phyloP scores from a whole-genome alignment of 1,284 basidiomycete genomes.

The Ceratobasidium sp. region DNA sequence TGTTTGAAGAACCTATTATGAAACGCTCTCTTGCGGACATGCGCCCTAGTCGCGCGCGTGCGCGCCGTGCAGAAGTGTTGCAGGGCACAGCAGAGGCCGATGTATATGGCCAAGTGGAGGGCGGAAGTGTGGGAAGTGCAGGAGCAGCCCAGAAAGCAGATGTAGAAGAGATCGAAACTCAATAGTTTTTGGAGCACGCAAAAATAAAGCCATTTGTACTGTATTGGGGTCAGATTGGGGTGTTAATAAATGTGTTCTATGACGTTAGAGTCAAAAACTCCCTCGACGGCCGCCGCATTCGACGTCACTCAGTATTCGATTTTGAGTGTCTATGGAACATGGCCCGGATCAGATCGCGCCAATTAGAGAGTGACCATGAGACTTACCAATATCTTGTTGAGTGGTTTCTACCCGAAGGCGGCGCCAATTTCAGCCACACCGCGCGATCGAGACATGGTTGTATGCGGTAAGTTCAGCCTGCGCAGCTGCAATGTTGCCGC shows the following conservation, averaged over 20 bases:
- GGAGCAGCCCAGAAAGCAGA: background rate
- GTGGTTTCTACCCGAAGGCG: no score
- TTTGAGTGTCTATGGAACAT: no score
- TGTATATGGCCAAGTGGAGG: slow-evolving; percentile 38
- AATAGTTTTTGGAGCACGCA: background rate
- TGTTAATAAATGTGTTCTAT: background rate
- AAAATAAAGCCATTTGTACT: background rate
- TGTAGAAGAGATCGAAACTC: slow-evolving; percentile 33
- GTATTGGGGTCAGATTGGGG: no score
- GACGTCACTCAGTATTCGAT: no score
- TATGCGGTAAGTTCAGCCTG: no score
- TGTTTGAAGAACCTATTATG: slow-evolving; percentile 53
- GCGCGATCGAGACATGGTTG: no score
- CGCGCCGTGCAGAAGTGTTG: slow-evolving; percentile 39
- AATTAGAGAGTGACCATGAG: no score
- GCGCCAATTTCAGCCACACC: no score
- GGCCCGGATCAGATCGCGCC: no score
- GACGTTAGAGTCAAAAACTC: no score
- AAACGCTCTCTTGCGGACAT: slow-evolving; percentile 51
- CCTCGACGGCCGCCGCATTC: background rate
- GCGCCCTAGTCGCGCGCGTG: slow-evolving; percentile 41
- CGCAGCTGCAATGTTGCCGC: no score
- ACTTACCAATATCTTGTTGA: no score
- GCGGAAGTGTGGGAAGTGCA: slow-evolving; percentile 19
- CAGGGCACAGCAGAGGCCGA: slow-evolving; percentile 38